phyloP scores from a whole-genome alignment of 1,284 basidiomycete species.

The Ceratobasidium theobromae region DNA sequence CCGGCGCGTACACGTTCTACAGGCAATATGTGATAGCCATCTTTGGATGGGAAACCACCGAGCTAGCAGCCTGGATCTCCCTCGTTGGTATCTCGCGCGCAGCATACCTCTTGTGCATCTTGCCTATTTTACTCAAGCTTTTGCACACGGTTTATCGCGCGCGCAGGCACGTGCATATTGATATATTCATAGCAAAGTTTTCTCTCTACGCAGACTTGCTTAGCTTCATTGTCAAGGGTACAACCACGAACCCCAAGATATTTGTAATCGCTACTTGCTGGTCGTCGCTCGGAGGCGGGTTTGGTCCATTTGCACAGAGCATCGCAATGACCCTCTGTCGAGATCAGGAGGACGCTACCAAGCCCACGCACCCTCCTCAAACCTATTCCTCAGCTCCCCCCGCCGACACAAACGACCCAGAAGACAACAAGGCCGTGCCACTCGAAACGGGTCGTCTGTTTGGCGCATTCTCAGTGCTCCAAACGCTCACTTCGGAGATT shows the following conservation, averaged over 20 bases:
- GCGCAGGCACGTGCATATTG: slow-evolving; percentile 47
- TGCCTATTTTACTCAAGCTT: slow-evolving; percentile 56
- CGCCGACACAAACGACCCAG: neutral
- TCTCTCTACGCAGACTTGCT: slow-evolving; percentile 62
- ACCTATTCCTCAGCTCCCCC: neutral
- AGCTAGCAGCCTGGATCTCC: slow-evolving; percentile 79
- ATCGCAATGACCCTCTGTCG: slow-evolving; percentile 65
- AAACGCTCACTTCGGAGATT: slow-evolving; percentile 47
- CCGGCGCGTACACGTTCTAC: slow-evolving; percentile 63
- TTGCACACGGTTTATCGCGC: neutral
- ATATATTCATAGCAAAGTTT: slow-evolving; percentile 59
- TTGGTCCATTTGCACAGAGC: slow-evolving; percentile 64
- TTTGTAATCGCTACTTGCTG: slow-evolving; percentile 56
- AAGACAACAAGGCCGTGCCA: neutral
- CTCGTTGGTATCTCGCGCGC: slow-evolving; percentile 61
- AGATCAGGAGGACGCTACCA: slow-evolving; percentile 35
- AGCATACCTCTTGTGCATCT: slow-evolving; percentile 58
- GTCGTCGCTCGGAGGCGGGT: slow-evolving; percentile 58
- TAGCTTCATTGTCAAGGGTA: slow-evolving; percentile 54
- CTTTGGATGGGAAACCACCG: slow-evolving; percentile 67
- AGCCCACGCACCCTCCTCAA: neutral
- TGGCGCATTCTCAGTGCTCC: slow-evolving; percentile 69
- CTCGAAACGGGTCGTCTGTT: slow-evolving; percentile 58
- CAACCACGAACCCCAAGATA: slow-evolving; percentile 47
- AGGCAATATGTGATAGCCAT: slow-evolving; percentile 67